Evolutionary conservation across 176 grass and related monocot genomes (phyloP).

Genomic region (Rhynchospora pubera): DNA sequence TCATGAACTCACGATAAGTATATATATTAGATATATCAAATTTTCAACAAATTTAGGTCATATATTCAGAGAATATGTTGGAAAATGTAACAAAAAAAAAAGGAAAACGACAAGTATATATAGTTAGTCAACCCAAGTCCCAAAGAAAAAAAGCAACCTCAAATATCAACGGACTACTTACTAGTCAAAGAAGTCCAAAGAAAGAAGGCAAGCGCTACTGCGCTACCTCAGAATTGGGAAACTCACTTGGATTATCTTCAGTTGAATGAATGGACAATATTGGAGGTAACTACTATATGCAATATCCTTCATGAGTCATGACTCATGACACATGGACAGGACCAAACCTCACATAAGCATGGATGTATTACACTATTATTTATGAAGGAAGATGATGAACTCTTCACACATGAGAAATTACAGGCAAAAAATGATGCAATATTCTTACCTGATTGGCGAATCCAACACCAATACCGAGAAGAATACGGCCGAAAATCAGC

Average conservation of each 20-base stretch:
- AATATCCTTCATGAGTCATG: not conserved
- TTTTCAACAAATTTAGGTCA: not conserved
- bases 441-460: conserved; percentile 42
- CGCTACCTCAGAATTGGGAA: too few relatives aligned
- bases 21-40: not conserved
- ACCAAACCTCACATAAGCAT: too few relatives aligned
- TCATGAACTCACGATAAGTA: not conserved
- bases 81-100: not conserved
- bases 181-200: conserved; percentile 7
- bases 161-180: too few relatives aligned
- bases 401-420: too few relatives aligned
- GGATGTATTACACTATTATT: too few relatives aligned
- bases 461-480: conserved; percentile 43
- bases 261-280: conserved; percentile 5
- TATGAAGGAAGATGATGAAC: too few relatives aligned
- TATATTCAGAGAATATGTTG: not conserved
- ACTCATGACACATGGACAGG: not conserved
- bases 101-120: not conserved
- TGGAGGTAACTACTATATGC: not conserved
- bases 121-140: too few relatives aligned
- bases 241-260: not conserved
- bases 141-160: too few relatives aligned
- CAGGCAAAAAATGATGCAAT: not conserved
- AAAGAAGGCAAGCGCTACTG: not conserved
- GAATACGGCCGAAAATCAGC: conserved; percentile 46